Evolutionary conservation across 2,329 filamentous ascomycete genomes (phyloP).

Genomic region (Knufia fluminis): DNA sequence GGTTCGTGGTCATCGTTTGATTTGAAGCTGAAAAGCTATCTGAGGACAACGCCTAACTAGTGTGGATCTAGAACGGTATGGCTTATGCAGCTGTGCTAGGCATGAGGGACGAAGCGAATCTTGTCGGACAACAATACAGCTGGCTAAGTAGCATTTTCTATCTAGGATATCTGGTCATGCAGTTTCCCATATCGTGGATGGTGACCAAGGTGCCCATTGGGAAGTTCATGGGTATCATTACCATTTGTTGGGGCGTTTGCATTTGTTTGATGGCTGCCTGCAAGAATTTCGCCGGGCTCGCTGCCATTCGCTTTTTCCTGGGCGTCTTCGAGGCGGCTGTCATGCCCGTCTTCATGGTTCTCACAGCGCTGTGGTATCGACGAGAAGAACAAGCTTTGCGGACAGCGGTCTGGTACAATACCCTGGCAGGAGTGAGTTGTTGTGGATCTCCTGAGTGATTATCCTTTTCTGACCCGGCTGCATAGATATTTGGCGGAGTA

Average conservation of each 20-base stretch:
- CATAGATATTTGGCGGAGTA: too few species aligned
- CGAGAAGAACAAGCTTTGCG: conserved; percentile 15
- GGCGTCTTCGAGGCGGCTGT: conserved; percentile 23
- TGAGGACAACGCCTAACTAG: too few species aligned
- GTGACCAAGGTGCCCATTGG: conserved; percentile 41
- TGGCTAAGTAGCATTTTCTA: conserved; percentile 42
- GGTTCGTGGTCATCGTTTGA: too few species aligned
- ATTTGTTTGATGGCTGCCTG: conserved; percentile 16
- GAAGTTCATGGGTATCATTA: conserved; percentile 37
- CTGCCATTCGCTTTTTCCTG: conserved; percentile 14
- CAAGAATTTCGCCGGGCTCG: conserved; percentile 13
- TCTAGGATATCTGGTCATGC: conserved; percentile 43
- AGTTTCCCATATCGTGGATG: conserved; percentile 43
- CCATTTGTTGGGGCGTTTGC: conserved; percentile 14
- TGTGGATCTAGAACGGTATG: too few species aligned
- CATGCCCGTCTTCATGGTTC: conserved; percentile 27
- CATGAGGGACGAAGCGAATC: conserved; percentile 24
- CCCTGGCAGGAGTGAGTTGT: conserved; percentile 17
- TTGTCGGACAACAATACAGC: conserved; percentile 38
- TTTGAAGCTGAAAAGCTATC: too few species aligned
- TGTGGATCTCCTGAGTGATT: too few species aligned
- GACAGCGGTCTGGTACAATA: conserved; percentile 14
- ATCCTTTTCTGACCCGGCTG: too few species aligned
- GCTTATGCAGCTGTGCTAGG: conserved; percentile 49
- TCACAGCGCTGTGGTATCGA: conserved; percentile 22